Conservation (phyloP, 2,329 filamentous ascomycete species). For the Mariannaea elegans region DNA sequence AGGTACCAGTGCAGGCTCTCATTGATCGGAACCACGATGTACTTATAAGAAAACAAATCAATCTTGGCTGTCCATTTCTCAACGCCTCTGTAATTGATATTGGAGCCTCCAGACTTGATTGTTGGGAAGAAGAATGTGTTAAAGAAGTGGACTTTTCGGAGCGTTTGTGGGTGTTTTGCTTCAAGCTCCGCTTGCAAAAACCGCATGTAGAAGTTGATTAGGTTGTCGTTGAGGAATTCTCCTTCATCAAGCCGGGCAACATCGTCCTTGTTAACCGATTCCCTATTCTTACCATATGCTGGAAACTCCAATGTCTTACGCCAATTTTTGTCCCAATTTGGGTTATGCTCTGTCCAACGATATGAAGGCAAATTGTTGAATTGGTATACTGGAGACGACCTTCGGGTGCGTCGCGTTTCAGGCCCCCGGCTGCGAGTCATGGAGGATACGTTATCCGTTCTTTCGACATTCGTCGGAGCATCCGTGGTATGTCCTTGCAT, state of each 20-base stretch:
- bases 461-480: not conserved
- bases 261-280: constrained; percentile 75
- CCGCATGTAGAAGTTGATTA: constrained; percentile 88
- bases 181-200: constrained; percentile 72
- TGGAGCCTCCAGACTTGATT: constrained; percentile 68
- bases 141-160: constrained; percentile 82
- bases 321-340: constrained; percentile 63
- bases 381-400: constrained; percentile 23
- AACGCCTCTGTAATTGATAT: constrained; percentile 86
- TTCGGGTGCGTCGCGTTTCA: constrained; percentile 40
- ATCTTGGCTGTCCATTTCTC: constrained; percentile 87
- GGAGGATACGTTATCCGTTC: not conserved
- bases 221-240: constrained; percentile 90
- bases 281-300: constrained; percentile 64
- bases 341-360: constrained; percentile 62
- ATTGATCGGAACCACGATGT: constrained; percentile 91
- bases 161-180: constrained; percentile 60
- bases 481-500: constrained; percentile 25
- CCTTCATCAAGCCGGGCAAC: constrained; percentile 82
- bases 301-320: constrained; percentile 70
- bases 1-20: constrained; percentile 92
- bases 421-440: constrained; percentile 23
- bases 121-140: constrained; percentile 92
- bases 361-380: constrained; percentile 29
- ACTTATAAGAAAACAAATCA: constrained; percentile 86